phyloP scores from a whole-genome alignment of 73 alveolate species.

The Paramecium primaurelia region DNA sequence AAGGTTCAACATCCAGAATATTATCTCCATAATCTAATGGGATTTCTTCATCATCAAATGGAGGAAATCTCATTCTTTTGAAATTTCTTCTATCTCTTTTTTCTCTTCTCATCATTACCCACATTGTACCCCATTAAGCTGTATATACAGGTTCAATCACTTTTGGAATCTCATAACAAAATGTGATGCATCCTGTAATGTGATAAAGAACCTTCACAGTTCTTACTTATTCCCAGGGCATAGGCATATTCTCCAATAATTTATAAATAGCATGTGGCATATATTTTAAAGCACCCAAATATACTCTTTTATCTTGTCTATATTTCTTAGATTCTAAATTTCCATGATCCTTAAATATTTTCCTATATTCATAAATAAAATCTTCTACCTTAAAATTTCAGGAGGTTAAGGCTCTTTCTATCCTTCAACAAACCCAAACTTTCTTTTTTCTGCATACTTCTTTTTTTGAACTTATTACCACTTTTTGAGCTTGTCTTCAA shows the following conservation, averaged over 20 bases:
- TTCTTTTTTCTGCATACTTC: slow-evolving; percentile 80
- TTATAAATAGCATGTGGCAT: slow-evolving; percentile 99
- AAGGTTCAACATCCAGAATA: slow-evolving; percentile 97
- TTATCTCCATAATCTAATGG: slow-evolving; percentile 99
- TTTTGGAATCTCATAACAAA: slow-evolving; percentile 97
- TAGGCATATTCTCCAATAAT: slow-evolving; percentile 98
- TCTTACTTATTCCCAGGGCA: slow-evolving; percentile 99
- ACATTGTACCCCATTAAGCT: slow-evolving; percentile 99
- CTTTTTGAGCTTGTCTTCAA: slow-evolving; percentile 73
- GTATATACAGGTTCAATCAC: slow-evolving; percentile 99
- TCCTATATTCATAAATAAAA: slow-evolving; percentile 69
- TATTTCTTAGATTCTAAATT: slow-evolving; percentile 98
- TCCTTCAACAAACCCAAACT: slow-evolving; percentile 78
- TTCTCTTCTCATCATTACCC: slow-evolving; percentile 99
- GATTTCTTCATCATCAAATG: slow-evolving; percentile 99
- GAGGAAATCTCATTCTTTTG: slow-evolving; percentile 99
- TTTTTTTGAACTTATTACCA: slow-evolving; percentile 78
- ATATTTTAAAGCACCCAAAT: slow-evolving; percentile 99
- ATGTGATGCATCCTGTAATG: slow-evolving; percentile 99
- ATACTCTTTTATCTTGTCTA: slow-evolving; percentile 95
- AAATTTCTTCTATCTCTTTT: slow-evolving; percentile 99
- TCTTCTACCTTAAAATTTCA: slow-evolving; percentile 73
- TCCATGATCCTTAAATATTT: slow-evolving; percentile 98
- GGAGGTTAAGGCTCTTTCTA: slow-evolving; percentile 83
- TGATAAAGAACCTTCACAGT: slow-evolving; percentile 97